Evolutionary conservation across 495 filamentous ascomycete species (phyloP).

Genomic region (Cudoniella acicularis): DNA sequence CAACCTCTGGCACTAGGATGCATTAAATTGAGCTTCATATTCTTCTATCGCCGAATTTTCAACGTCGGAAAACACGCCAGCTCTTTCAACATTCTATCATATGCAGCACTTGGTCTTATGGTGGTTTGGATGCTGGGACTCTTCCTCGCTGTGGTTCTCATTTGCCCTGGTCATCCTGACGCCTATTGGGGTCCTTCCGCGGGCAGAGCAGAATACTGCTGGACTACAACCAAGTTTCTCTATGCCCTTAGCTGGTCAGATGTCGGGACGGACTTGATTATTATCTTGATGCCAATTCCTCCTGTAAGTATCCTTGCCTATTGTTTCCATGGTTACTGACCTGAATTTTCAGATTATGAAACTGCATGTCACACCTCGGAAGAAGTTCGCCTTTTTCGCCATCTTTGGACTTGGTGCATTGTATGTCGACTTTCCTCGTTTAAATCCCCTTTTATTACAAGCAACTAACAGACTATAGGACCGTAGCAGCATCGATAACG

Average conservation of each 20-base stretch:
- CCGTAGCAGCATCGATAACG: not conserved
- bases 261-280: not conserved
- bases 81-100: not conserved
- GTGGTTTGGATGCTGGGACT: not conserved
- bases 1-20: not conserved
- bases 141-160: not conserved
- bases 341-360: not conserved
- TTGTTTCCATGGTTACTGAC: too few relatives aligned
- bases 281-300: not conserved
- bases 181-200: not conserved
- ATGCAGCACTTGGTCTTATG: not conserved
- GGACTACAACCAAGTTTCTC: not conserved
- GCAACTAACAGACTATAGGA: not conserved
- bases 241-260: not conserved
- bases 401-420: not conserved
- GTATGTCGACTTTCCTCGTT: not conserved
- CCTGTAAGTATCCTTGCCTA: not conserved
- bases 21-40: not conserved
- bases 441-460: too few relatives aligned
- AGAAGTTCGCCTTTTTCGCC: not conserved
- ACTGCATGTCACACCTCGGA: not conserved
- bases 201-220: not conserved
- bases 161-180: not conserved
- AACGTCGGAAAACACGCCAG: not conserved
- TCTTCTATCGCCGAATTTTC: not conserved